These are phyloP conservation scores for Aspergillus sclerotioniger DNA, from an alignment of 495 filamentous ascomycete species.

Conservation along the genomic window DNA sequence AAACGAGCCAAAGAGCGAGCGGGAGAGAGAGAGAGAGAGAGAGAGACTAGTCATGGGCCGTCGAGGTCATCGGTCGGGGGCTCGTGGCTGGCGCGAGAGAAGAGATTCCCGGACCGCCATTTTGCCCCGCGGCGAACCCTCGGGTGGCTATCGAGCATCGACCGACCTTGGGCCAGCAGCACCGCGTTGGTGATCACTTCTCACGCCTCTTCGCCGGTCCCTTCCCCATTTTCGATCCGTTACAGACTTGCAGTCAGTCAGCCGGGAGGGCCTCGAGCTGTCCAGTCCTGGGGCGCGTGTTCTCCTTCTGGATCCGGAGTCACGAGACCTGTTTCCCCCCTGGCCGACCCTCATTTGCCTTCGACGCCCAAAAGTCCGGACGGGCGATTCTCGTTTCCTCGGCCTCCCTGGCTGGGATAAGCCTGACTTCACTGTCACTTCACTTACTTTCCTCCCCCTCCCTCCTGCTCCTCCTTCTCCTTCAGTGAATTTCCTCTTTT, in stretches of 20 bases:
- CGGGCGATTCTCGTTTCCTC: background rate
- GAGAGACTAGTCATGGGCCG: background rate
- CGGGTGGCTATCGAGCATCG: constrained; percentile 14
- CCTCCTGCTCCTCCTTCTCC: background rate
- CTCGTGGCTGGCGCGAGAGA: background rate
- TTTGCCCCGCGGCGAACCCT: constrained; percentile 20
- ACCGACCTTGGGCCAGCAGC: constrained; percentile 5
- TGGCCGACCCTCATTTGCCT: background rate
- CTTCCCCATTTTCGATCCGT: too few relatives aligned
- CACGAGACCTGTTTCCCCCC: background rate
- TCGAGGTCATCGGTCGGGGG: background rate
- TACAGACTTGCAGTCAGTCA: too few relatives aligned
- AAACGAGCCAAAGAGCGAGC: too few relatives aligned
- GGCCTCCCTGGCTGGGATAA: too few relatives aligned
- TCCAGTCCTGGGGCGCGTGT: too few relatives aligned
- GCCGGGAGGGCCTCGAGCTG: background rate
- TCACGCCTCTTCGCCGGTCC: too few relatives aligned
- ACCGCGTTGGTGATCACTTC: background rate
- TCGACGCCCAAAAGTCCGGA: background rate
- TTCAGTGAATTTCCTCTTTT: background rate
- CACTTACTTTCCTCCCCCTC: background rate
- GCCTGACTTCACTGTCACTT: background rate
- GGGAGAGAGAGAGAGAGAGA: too few relatives aligned
- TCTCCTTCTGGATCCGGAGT: background rate
- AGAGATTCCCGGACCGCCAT: background rate